Base-by-base conservation (phyloP, 2,329 filamentous ascomycete genomes). In the Zymoseptoria tritici region DNA sequence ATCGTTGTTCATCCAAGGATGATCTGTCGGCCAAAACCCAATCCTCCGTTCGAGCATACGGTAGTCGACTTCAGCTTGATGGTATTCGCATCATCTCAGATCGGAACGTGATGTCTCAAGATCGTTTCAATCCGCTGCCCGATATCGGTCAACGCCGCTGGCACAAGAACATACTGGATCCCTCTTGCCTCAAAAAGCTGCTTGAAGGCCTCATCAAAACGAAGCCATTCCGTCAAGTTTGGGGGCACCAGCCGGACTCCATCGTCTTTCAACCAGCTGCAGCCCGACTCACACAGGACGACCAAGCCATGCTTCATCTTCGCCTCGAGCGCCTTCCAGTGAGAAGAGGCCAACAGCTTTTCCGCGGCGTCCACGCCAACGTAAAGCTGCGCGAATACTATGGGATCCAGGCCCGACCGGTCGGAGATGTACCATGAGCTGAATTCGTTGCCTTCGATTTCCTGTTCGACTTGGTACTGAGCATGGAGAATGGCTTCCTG, bases 321-420 rank as follows among this genome's bases (percentile, higher is more conserved):
- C 31, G 19, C 3, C 26, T 56, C 36, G n/a, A 56, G 54, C 20
- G 11, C 22, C 9, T 13, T 24, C 54, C 54, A 56, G 46, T 49
- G 36, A 13, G 54, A 21, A 13, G 42, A 50, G 5, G 13, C n/a
- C 9, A 56, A 24, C 2, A 56, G 36, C 20, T 56, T 24, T 4
- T 19, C 13, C n/a, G 49, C 54, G 16, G 42, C 54, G 16, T 19
- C 20, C 11, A 20, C 22, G 11, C 54, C 54, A 9, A 56, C 54
- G 46, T 49, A 56, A n/a, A 56, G 54, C 42, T 46, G 21, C 13
- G 54, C 49, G 21, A 49, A 56, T 31, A 56, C 54, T 24, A 56
- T 24, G 9, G 54, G 54, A 11, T 56, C 54, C 8, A 56, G 31
- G 16, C 31, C 42, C 22, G 29, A 55, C 8, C 29, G 31, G 21